These are phyloP conservation scores for Candida maris DNA, from an alignment of 805 yeast genomes.

Conservation along the genomic window DNA sequence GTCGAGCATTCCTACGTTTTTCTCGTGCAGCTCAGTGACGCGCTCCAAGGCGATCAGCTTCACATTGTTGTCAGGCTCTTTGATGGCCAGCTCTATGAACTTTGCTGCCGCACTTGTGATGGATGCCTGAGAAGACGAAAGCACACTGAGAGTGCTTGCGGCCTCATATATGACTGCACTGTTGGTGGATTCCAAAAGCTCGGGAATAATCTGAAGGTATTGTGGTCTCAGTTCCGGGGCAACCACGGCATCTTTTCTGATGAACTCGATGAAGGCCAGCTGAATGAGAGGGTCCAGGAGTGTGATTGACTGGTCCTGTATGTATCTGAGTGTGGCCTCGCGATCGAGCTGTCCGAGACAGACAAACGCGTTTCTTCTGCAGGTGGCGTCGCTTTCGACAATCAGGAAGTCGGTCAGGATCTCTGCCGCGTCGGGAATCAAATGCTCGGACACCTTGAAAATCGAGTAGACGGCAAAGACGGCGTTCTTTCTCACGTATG, in stretches of 20 bases:
- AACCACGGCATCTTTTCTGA: slow-evolving; percentile 70
- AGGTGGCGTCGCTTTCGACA: slow-evolving; percentile 87
- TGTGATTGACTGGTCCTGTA: slow-evolving; percentile 67
- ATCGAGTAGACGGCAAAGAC: slow-evolving; percentile 86
- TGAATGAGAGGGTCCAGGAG: slow-evolving; percentile 80
- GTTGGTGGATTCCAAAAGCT: slow-evolving; percentile 65
- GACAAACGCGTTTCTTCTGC: slow-evolving; percentile 93
- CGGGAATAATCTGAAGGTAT: slow-evolving; percentile 69
- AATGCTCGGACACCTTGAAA: slow-evolving; percentile 75
- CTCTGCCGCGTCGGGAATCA: slow-evolving; percentile 95
- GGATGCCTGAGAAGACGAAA: slow-evolving; percentile 56
- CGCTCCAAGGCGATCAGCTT: slow-evolving; percentile 89
- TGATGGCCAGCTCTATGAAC: slow-evolving; percentile 82
- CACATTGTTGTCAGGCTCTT: slow-evolving; percentile 93
- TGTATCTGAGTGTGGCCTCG: slow-evolving; percentile 76
- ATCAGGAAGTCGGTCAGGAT: slow-evolving; percentile 67
- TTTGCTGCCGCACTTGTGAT: slow-evolving; percentile 78
- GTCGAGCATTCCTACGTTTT: slow-evolving; percentile 78
- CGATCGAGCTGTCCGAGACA: slow-evolving; percentile 80
- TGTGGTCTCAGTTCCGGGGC: slow-evolving; percentile 63
- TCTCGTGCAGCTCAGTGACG: slow-evolving; percentile 67
- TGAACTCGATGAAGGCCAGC: slow-evolving; percentile 85
- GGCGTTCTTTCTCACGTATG: slow-evolving; percentile 96
- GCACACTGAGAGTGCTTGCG: slow-evolving; percentile 67
- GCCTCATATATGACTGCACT: slow-evolving; percentile 86